Base-by-base conservation (phyloP, 805 yeast species). In the Pichia manshurica region DNA sequence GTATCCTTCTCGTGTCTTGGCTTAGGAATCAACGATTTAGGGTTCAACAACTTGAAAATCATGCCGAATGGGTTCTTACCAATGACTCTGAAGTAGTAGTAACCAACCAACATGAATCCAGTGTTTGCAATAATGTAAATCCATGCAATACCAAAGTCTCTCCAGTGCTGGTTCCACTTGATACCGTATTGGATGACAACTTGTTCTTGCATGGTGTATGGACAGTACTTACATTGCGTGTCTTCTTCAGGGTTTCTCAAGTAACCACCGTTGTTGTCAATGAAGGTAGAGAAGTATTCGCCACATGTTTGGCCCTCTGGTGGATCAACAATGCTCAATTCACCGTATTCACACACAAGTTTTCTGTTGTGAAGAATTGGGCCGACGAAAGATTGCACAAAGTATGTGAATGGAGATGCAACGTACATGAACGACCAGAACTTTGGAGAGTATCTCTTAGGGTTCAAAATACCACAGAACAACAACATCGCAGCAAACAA, bases 391-490 rank as follows among this genome's bases (percentile, higher is more conserved):
- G 55, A 56, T 52, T 78, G 81, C 49, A 87, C 69, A 60, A 83
- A 78, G 60, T 87, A 87, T 1, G 91, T 84, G 65, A 75, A 75
- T 15, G 85, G 95, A 20, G 87, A 81, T 20, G 72, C 73, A 54
- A 83, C 76, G 75, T 84, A 82, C 89, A 87, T 84, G 63, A 63
- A 39, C 65, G 61, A 44, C 74, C 74, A 28, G 80, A 75, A 56
- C 78, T 70, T 70, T 71, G 84, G 93, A 79, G 85, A 75, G 45
- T 71, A 66, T 5, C 52, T 37, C 7, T 66, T 66, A 20, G 82
- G 79, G 56, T 81, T 87, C 49, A 81, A 69, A 48, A 83, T 82
- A 69, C 90, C 88, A 64, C 85, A 74, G 70, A 85, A 85, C 23
- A 81, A 67, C 47, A 84, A 71, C 60, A 78, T 64, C 60, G 83